Evolutionary conservation across 1,284 basidiomycete species (phyloP).

Genomic region (Mycena sp.): DNA sequence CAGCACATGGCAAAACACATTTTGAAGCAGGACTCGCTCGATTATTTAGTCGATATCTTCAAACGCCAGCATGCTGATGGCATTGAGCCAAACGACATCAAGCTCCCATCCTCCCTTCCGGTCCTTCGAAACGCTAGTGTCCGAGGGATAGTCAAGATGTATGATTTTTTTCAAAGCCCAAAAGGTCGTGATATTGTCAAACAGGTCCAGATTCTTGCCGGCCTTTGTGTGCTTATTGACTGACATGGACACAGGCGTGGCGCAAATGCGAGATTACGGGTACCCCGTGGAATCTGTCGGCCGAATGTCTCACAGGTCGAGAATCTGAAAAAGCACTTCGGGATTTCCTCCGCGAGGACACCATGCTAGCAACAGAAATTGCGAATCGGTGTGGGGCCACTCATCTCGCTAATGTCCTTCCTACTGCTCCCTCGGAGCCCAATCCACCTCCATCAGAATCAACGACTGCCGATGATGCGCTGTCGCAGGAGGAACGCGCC

Average conservation of each 20-base stretch:
- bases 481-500: background rate
- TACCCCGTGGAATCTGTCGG: constrained; percentile 6
- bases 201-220: background rate
- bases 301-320: background rate
- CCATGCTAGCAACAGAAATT: constrained; percentile 10
- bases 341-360: constrained; percentile 7
- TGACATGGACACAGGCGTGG: background rate
- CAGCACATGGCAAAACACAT: constrained; percentile 3
- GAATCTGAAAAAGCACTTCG: constrained; percentile 7
- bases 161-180: background rate
- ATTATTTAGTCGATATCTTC: background rate
- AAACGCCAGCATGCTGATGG: background rate
- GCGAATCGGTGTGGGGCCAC: constrained; percentile 12
- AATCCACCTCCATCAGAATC: too few relatives aligned
- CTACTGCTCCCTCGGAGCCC: too few relatives aligned
- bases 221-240: background rate
- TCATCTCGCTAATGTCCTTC: background rate
- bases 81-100: background rate
- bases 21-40: constrained; percentile 3
- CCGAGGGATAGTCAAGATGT: background rate
- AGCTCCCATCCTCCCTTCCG: background rate
- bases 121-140: constrained; percentile 2
- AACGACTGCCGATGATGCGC: too few relatives aligned
- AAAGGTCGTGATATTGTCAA: background rate
- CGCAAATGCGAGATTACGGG: constrained; percentile 5